Evolutionary conservation across 148 eudicot genomes (phyloP).

Genomic region (Amaranthus palmeri): DNA sequence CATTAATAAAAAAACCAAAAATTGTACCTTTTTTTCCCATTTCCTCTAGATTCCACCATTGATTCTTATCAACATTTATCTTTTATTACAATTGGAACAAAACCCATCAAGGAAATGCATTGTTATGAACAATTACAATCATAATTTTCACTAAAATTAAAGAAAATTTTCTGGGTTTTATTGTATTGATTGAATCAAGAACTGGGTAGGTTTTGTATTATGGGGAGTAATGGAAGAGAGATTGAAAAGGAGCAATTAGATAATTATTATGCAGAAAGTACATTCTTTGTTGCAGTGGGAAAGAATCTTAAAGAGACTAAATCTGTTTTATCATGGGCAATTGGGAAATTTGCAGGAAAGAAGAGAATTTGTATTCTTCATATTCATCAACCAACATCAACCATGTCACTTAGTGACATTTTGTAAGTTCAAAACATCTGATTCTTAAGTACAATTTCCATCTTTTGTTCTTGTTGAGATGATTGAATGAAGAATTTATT

Average conservation of each 20-base stretch:
- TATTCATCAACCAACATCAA: conserved; percentile 72
- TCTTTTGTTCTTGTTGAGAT: neutral
- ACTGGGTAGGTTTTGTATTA: conserved; percentile 22
- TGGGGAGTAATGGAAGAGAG: conserved; percentile 35
- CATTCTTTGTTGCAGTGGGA: conserved; percentile 81
- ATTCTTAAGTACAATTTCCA: neutral
- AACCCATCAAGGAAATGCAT: conserved; percentile 10
- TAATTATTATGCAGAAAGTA: conserved; percentile 45
- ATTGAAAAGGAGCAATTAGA: conserved; percentile 23
- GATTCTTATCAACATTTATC: neutral
- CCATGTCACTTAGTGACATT: conserved; percentile 39
- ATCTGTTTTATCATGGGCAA: conserved; percentile 58
- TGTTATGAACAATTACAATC: conserved; percentile 5
- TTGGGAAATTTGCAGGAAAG: conserved; percentile 41
- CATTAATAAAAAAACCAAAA: neutral
- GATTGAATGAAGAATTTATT: neutral
- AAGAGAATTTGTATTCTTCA: conserved; percentile 54
- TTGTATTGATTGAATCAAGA: neutral
- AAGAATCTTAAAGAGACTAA: conserved; percentile 57
- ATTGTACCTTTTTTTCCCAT: neutral
- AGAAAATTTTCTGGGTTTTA: conserved; percentile 6
- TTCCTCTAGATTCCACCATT: neutral
- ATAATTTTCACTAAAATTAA: neutral
- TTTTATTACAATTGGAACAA: neutral
- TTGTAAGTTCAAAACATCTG: conserved; percentile 31